Evolutionary conservation across 331 rosid species (phyloP), one percentile per base, ranked within the genome.

Genomic region (Pyracantha coccinea): DNA sequence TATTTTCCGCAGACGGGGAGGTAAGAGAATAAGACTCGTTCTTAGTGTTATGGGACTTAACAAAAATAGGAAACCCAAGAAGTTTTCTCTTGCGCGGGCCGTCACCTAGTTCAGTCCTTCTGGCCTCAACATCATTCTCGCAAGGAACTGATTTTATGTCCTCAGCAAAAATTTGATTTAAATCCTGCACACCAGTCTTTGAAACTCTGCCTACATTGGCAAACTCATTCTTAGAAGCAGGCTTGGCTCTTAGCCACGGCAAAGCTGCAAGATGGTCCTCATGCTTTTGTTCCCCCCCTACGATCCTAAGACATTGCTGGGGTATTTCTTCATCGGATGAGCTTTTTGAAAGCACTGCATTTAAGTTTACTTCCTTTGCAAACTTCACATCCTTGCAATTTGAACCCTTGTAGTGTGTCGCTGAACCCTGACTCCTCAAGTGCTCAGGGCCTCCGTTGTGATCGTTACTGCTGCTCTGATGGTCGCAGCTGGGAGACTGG

Each of bases 171-270:
- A 59, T 71, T 72, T 81, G 82, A 25, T 75, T 59, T 50, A 76
- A 68, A 45, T 80, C 87, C 72, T 50, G 1, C 21, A 50, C 4
- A 17, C 9, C 55, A 50, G 55, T 50, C 55, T 76, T 83, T 57
- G 76, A 81, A 75, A 27, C 66, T 83, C 83, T 88, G 78, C 52
- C 76, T 72, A 75, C 79, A 62, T 78, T 66, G 71, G 86, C 70
- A 71, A 63, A 77, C 10, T 57, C 76, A 71, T 71, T 64, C 47
- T 82, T 35, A 55, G 85, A 80, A 74, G 80, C 29, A 61, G 80
- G 65, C 67, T 74, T 90, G 14, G 84, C 81, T 84, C 85, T 85
- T 61, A 92, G 97, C 99, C 97, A 92, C 15, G 97, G 97, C 70
- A 90, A 69, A 64, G 35, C 76, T 6, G 84, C 75, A 69, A 75